A percentile compares a stretch with the other conserved stretches of the same genome.
Conservation (phyloP, 2,329 filamentous ascomycete genomes). For the Fusarium virguliforme region DNA sequence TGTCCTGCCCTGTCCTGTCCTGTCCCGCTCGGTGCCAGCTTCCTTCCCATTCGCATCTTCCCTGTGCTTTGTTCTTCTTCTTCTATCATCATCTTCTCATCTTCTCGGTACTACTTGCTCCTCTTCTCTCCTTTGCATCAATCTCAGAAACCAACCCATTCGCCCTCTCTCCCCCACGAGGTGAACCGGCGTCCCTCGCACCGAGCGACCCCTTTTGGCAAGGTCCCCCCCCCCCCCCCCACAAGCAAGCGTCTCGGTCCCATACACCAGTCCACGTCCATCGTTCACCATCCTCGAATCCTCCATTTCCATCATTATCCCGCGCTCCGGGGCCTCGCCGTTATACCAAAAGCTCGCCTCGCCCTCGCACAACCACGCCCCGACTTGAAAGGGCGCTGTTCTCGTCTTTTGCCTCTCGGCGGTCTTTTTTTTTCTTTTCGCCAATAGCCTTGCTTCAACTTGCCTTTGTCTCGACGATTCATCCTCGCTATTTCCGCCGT, state of each 20-base stretch:
- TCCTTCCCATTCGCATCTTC: constrained; percentile 45
- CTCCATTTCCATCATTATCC: constrained; percentile 53
- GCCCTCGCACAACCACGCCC: constrained; percentile 32
- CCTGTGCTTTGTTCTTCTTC: constrained; percentile 32
- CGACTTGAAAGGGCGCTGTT: constrained; percentile 39
- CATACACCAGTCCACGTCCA: constrained; percentile 42
- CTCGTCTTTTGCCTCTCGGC: constrained; percentile 39
- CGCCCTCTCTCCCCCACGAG: constrained; percentile 44
- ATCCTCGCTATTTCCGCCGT: constrained; percentile 43
- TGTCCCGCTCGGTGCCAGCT: constrained; percentile 34
- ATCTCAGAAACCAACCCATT: constrained; percentile 23
- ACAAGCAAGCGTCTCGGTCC: constrained; percentile 49
- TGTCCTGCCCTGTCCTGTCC: constrained; percentile 36
- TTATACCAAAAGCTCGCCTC: constrained; percentile 41
- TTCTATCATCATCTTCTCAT: constrained; percentile 44
- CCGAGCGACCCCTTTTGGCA: constrained; percentile 54
- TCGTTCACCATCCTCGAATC: constrained; percentile 45
- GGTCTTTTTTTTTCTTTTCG: constrained; percentile 38
- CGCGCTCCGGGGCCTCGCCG: constrained; percentile 43
- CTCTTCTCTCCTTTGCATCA: constrained; percentile 16
- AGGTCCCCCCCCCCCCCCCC: constrained; percentile 44
- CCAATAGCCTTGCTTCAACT: constrained; percentile 23
- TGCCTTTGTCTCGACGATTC: constrained; percentile 37
- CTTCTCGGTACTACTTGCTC: constrained; percentile 27
- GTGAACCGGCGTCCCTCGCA: constrained; percentile 52